Evolutionary conservation across 768 basidiomycete species (phyloP), one percentile per base, ranked within the genome.

Genomic region (Trametes coccinea): DNA sequence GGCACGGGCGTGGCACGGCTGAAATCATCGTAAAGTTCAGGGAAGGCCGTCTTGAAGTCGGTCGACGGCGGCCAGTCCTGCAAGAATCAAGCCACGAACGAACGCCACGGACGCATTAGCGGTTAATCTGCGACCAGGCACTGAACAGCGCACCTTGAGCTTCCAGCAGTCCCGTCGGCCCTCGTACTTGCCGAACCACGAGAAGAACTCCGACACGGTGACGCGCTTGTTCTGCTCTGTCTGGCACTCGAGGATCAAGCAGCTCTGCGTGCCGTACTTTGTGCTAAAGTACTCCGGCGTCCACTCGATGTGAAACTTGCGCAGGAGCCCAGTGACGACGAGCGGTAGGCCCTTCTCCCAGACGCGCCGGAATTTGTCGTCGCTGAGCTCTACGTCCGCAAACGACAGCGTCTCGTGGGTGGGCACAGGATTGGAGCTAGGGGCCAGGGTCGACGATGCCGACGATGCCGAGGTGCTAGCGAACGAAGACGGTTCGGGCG

Each of bases 51-150:
- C 69, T 87, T 87, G 77, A 98, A 96, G 64, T 96, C 94, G 2
- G 84, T 82, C 8, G 89, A 87, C 0, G 92, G 84, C 3, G 95
- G 95, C 95, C 95, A 98, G 75, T 98, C 95, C 88, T 95, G 65
- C n/a, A 22, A 30, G 29, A 37, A 16, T 11, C 37, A 40, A 54
- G 33, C 14, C 30, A 64, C 4, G 48, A 31, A 37, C 29, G 6
- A 47, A n/a, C 49, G 49, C 49, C n/a, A 27, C 39, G 29, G 39
- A 53, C 22, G 34, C 34, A 56, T 65, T 58, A 61, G 59, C 59
- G 54, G 51, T 52, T 4, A n/a, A 41, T 34, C 39, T 13, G 6
- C 31, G 39, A 29, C n/a, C 11, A 34, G 16, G 11, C 37, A 39
- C n/a, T 22, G 8, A 45, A 6, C 11, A 49, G 46, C 55, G 33